Conservation (phyloP, 768 basidiomycete genomes). For the Astraeus odoratus region DNA sequence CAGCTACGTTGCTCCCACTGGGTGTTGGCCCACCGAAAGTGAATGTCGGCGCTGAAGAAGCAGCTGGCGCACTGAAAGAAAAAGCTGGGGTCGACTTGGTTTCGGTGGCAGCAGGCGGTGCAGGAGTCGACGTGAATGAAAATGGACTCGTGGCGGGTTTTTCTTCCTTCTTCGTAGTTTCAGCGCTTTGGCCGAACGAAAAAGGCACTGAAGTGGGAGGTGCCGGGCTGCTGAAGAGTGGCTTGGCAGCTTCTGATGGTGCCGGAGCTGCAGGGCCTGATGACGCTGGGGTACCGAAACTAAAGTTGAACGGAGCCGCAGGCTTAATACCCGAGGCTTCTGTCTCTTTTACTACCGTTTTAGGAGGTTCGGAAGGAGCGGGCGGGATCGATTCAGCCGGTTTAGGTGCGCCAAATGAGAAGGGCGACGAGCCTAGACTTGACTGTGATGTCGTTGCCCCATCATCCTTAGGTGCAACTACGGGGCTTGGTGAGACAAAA, state of each 20-base stretch:
- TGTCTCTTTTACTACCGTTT: slow-evolving; percentile 1
- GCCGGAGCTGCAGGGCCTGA: slow-evolving; percentile 6
- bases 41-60: slow-evolving; percentile 31
- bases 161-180: slow-evolving; percentile 16
- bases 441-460: slow-evolving; percentile 9
- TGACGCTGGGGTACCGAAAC: slow-evolving; percentile 23
- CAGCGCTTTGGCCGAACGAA: slow-evolving; percentile 34
- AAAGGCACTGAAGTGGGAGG: slow-evolving; percentile 27
- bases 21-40: slow-evolving; percentile 43
- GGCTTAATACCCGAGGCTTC: slow-evolving; percentile 1
- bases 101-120: slow-evolving; percentile 29
- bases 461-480: slow-evolving; percentile 11
- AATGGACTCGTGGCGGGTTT: slow-evolving; percentile 17
- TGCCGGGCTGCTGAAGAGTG: slow-evolving; percentile 31
- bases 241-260: slow-evolving; percentile 33
- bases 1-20: slow-evolving; percentile 29
- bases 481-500: slow-evolving; percentile 3
- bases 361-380: slow-evolving; percentile 9
- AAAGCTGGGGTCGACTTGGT: slow-evolving; percentile 35
- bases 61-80: slow-evolving; percentile 34
- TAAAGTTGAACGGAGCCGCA: slow-evolving; percentile 11
- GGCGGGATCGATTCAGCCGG: slow-evolving; percentile 14
- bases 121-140: slow-evolving; percentile 24
- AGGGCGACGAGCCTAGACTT: slow-evolving; percentile 14
- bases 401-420: slow-evolving; percentile 23